A percentile compares a stretch with the other conserved stretches of the same genome.
These are phyloP conservation scores for Paecilomyces formosus DNA, from an alignment of 2,329 filamentous ascomycete species.

Conservation along the genomic window DNA sequence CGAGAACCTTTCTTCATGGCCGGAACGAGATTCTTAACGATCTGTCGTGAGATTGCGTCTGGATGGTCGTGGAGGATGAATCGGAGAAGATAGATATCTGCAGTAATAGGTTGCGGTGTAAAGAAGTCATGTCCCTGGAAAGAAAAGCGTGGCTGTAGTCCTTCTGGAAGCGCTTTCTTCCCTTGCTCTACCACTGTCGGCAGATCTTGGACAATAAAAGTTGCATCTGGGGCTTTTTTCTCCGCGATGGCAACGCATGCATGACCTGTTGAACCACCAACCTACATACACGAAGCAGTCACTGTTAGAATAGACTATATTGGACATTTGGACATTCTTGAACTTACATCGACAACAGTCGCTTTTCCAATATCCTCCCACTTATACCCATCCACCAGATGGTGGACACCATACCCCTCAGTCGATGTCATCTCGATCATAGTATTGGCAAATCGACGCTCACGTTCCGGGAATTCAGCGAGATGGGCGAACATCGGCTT, in stretches of 20 bases:
- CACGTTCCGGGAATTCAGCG: conserved; percentile 4
- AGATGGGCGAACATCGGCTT: conserved; percentile 6
- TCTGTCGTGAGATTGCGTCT: conserved; percentile 5
- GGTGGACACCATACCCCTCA: conserved; percentile 9
- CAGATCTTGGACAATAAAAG: conserved; percentile 8
- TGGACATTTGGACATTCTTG: neutral
- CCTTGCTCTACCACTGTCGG: conserved; percentile 5
- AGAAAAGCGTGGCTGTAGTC: conserved; percentile 4
- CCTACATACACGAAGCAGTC: neutral
- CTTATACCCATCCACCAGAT: conserved; percentile 11
- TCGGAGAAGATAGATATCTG: conserved; percentile 9
- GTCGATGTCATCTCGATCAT: conserved; percentile 10
- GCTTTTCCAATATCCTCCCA: conserved; percentile 11
- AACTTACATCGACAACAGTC: conserved; percentile 13
- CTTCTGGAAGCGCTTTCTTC: conserved; percentile 2
- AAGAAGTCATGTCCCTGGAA: conserved; percentile 11
- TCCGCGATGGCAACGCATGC: conserved; percentile 6
- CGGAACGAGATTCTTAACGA: conserved; percentile 4
- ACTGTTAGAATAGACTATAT: neutral
- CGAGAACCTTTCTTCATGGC: conserved; percentile 4
- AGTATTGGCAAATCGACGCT: conserved; percentile 6
- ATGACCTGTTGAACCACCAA: conserved; percentile 7
- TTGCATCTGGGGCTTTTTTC: conserved; percentile 3
- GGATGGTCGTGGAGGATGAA: conserved; percentile 11
- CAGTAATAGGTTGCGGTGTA: conserved; percentile 7